Base-by-base conservation (phyloP, 306 rosid species). In the Amphicarpaea edgeworthii region DNA sequence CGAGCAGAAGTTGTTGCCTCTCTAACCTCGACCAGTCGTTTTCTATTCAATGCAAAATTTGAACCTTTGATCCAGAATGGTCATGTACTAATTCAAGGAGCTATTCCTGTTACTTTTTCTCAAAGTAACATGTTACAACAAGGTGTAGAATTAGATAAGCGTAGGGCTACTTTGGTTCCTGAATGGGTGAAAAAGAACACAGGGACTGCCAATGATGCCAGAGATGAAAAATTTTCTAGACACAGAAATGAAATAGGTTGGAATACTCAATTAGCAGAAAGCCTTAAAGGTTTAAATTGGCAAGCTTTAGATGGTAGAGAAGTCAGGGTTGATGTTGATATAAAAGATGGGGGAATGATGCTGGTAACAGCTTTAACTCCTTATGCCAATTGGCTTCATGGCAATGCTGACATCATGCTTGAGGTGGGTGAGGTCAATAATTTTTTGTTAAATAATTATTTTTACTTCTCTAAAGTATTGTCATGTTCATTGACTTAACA, bases 271-370 rank as follows among this genome's bases (percentile, higher is more conserved):
- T 82, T 95, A 77, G 85, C 90, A 53, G 96, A 92, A 78, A 86
- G 93, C 83, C 97, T 92, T 45, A 90, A 95, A 80, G 93, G 89
- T 75, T 78, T 95, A 79, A 86, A 90, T 83, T 95, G 90, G 91
- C 87, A 89, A 79, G 77, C 83, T 81, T 82, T 92, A 81, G 96
- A 85, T 82, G 96, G 72, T 40, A 96, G 92, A 78, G 97, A 95
- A 89, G 91, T 95, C 80, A 90, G 90, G 80, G 86, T 95, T 72
- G 93, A 92, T 80, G 96, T 90, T 14, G 93, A 90, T 81, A 88
- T 95, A 73, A 92, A 92, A 87, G 98, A 95, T 83, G 97, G 98
- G 70, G 98, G 98, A 78, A 95, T 95, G 98, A 86, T 85, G 93
- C 82, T 95, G 82, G 79, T 95, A 61, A 87, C 98, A 78, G 96